A percentile compares a stretch with the other conserved stretches of the same genome.
These are phyloP conservation scores for Hypoxylon sp. DNA, from an alignment of 2,329 filamentous ascomycete genomes.

Conservation along the genomic window DNA sequence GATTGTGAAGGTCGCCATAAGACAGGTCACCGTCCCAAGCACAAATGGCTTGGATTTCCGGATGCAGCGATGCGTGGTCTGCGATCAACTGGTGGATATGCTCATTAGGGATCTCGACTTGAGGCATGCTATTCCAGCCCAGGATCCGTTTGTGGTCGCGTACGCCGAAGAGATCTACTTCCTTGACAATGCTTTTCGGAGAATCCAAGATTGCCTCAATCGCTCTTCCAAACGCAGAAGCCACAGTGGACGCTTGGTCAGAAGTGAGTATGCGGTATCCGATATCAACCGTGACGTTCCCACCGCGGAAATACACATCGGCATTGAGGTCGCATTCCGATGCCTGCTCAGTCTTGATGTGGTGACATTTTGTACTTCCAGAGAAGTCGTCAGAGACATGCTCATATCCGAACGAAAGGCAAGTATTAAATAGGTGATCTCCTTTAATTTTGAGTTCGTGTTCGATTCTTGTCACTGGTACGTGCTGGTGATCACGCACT, in stretches of 20 bases:
- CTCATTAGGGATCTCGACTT: slow-evolving; percentile 56
- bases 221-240: slow-evolving; percentile 66
- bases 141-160: slow-evolving; percentile 67
- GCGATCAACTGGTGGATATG: slow-evolving; percentile 62
- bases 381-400: slow-evolving; percentile 40
- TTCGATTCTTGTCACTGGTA: slow-evolving; percentile 61
- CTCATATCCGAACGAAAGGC: slow-evolving; percentile 61
- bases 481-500: slow-evolving; percentile 58
- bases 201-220: slow-evolving; percentile 60
- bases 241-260: slow-evolving; percentile 61
- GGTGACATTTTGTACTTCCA: slow-evolving; percentile 53
- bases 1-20: slow-evolving; percentile 48
- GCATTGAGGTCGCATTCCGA: slow-evolving; percentile 63
- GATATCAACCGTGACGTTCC: slow-evolving; percentile 59
- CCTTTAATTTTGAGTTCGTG: slow-evolving; percentile 60
- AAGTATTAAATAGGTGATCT: slow-evolving; percentile 63
- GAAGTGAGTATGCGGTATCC: slow-evolving; percentile 59
- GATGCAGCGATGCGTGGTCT: slow-evolving; percentile 55
- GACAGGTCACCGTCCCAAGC: slow-evolving; percentile 51
- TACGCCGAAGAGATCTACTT: slow-evolving; percentile 67
- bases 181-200: slow-evolving; percentile 57
- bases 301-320: slow-evolving; percentile 58
- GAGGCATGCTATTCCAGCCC: slow-evolving; percentile 63
- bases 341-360: slow-evolving; percentile 57
- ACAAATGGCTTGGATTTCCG: slow-evolving; percentile 53